Evolutionary conservation across 2,329 filamentous ascomycete genomes (phyloP), one percentile per base, ranked within the genome.

Genomic region (Aspergillus terreus): DNA sequence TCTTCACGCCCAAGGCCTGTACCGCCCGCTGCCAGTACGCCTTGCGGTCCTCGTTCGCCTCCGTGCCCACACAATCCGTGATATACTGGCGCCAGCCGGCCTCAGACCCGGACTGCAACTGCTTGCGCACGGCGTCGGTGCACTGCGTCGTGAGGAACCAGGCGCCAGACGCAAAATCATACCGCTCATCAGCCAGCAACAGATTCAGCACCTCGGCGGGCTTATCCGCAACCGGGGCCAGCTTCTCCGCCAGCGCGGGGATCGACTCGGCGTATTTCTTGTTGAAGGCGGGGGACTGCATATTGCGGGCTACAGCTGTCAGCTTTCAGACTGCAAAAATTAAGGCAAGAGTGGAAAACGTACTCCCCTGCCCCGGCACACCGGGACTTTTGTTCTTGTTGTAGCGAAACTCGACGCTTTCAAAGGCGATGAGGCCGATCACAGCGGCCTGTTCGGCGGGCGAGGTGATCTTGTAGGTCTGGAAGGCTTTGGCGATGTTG

Each of bases 401-500:
- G 78, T 82, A 92, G 62, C 81, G 78, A 72, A 92, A 88, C 56
- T 85, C 78, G 19, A 51, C 82, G 1, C 82, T 83, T 73, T 95
- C 90, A 64, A 84, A 85, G 10, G 85, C 82, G 74, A 89, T 86
- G 63, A 90, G 76, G 11, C 84, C 77, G 41, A 94, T 64, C 14
- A 92, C 69, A 19, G 85, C 88, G 6, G 88, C 88, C 64, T 87
- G 84, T 60, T 87, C 82, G 19, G 77, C 79, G 19, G 72, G 70
- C 32, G 68, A 67, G 44, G 71, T 76, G 59, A 91, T 73, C 3
- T 67, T 58, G 75, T 89, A 86, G 10, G 76, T 70, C 15, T 63
- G 51, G 68, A 91, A 84, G 33, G 82, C 78, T 6, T 71, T 58
- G 62, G 74, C 72, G 54, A 92, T 76, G 57, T 72, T 76, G 1